Conservation (phyloP, 2,329 filamentous ascomycete species). For the Calonectria hongkongensis region DNA sequence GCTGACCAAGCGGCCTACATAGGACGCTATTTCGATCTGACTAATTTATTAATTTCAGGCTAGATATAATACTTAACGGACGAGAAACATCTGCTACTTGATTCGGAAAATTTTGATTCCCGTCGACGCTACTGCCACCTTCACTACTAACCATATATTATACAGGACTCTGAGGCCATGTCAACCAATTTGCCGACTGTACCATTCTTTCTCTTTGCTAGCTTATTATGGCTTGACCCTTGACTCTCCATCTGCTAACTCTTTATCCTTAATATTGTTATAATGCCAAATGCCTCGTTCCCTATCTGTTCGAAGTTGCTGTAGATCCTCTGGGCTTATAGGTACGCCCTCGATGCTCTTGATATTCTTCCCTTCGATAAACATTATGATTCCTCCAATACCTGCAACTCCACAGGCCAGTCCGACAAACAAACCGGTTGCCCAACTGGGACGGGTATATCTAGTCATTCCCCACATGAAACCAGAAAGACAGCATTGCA, state of each 20-base stretch:
- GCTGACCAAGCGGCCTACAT: no score
- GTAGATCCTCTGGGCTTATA: slow-evolving; percentile 73
- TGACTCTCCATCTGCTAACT: slow-evolving; percentile 40
- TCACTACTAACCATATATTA: background rate
- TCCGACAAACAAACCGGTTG: slow-evolving; percentile 86
- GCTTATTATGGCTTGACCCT: background rate
- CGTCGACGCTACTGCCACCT: background rate
- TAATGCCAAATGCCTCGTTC: slow-evolving; percentile 75
- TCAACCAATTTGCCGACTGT: slow-evolving; percentile 3
- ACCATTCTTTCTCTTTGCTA: background rate
- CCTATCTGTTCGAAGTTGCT: slow-evolving; percentile 70
- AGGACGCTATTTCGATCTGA: no score
- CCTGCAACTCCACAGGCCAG: slow-evolving; percentile 82
- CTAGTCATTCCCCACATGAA: slow-evolving; percentile 91
- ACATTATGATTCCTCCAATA: slow-evolving; percentile 81
- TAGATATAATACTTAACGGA: no score
- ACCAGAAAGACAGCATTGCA: slow-evolving; percentile 82
- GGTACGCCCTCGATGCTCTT: slow-evolving; percentile 84
- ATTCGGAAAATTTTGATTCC: no score
- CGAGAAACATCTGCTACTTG: no score
- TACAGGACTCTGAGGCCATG: background rate
- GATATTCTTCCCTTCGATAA: slow-evolving; percentile 81
- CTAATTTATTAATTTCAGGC: no score
- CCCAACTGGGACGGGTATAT: slow-evolving; percentile 84
- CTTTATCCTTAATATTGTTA: slow-evolving; percentile 63